phyloP scores from a whole-genome alignment of 345 rosid species.

The Gossypium stocksii region DNA sequence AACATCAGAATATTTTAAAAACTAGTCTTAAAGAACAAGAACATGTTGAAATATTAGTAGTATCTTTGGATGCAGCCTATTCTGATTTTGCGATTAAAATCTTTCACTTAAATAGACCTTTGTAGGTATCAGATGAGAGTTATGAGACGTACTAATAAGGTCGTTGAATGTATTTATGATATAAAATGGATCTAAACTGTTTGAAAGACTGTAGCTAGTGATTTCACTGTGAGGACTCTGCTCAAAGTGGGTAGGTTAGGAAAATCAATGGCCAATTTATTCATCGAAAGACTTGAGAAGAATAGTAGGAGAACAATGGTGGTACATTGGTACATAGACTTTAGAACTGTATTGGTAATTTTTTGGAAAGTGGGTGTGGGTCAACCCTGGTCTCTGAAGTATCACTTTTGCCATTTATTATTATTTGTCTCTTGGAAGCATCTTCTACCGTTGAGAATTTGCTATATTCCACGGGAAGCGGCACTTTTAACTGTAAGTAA shows the following conservation, averaged over 20 bases:
- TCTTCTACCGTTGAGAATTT: background rate
- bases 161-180: conserved; percentile 8
- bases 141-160: conserved; percentile 11
- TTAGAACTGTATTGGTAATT: background rate
- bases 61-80: background rate
- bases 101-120: background rate
- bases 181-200: background rate
- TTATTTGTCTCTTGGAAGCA: background rate
- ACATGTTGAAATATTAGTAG: background rate
- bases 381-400: too few relatives aligned
- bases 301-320: too few relatives aligned
- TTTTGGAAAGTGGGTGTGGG: background rate
- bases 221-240: too few relatives aligned
- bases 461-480: background rate
- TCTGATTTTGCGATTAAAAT: conserved; percentile 10
- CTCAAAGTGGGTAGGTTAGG: background rate
- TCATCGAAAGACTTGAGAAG: background rate
- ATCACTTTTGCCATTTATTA: conserved; percentile 1
- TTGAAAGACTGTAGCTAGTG: background rate
- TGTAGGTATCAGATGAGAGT: background rate
- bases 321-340: background rate
- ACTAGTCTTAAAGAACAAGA: background rate
- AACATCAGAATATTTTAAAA: too few relatives aligned
- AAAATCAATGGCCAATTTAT: background rate
- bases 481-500: too few relatives aligned